Percentiles rank a stretch among this genome's conserved stretches.
These are phyloP conservation scores for Pichia thaimueangensis DNA, from an alignment of 805 yeast genomes.

Conservation along the genomic window DNA sequence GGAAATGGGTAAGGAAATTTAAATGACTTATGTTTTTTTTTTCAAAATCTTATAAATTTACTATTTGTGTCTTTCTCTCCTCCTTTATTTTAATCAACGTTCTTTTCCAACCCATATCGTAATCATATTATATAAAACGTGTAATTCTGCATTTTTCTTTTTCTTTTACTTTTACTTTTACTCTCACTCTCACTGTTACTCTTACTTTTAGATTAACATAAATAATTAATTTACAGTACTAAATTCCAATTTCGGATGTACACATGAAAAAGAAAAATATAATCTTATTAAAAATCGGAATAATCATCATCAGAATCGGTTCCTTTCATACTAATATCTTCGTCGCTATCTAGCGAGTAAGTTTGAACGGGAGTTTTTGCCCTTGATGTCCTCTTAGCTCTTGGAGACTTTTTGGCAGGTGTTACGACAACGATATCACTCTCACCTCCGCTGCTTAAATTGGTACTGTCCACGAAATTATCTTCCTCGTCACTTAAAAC, in stretches of 20 bases:
- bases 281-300: conserved; percentile 3
- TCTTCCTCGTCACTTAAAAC: conserved; percentile 5
- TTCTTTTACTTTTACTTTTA: neutral
- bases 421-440: conserved; percentile 3
- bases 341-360: conserved; percentile 17
- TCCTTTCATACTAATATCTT: conserved; percentile 9
- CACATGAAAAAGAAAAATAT: too few relatives aligned
- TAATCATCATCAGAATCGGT: conserved; percentile 13
- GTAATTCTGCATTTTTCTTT: neutral
- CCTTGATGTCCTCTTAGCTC: conserved; percentile 10
- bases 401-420: neutral
- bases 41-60: too few relatives aligned
- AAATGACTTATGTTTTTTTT: neutral
- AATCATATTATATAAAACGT: neutral
- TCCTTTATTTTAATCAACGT: neutral
- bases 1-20: conserved; percentile 2
- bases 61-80: neutral
- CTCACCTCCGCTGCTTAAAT: conserved; percentile 12
- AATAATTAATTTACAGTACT: too few relatives aligned
- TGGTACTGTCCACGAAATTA: conserved; percentile 1
- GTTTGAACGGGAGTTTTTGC: conserved; percentile 10
- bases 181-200: neutral
- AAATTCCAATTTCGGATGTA: too few relatives aligned
- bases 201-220: too few relatives aligned
- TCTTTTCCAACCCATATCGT: too few relatives aligned